phyloP scores from a whole-genome alignment of 2,329 filamentous ascomycete genomes.

The Fusarium caatingaense region DNA sequence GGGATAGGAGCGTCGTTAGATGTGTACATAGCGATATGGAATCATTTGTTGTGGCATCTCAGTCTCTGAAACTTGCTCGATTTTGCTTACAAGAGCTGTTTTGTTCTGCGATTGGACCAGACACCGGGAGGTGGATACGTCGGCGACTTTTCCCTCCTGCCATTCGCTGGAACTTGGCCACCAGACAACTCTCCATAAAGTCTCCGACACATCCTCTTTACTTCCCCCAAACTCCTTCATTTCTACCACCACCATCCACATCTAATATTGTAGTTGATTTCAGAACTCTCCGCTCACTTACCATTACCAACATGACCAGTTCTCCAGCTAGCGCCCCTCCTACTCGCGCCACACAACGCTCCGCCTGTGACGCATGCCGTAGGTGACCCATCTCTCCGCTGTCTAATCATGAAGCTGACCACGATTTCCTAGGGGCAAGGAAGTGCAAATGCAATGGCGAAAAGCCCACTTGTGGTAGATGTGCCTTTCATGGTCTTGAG shows the following conservation, averaged over 20 bases:
- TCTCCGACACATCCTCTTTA: not conserved
- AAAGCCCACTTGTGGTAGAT: not conserved
- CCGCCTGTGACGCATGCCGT: slow-evolving; percentile 10
- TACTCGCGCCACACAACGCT: not conserved
- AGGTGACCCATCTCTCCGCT: not conserved
- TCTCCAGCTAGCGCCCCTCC: rapidly evolving
- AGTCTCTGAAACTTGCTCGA: not conserved
- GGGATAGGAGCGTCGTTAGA: not conserved
- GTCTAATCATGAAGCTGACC: not conserved
- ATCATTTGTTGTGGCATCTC: too few species aligned
- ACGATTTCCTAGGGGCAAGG: not conserved
- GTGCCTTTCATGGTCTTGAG: rapidly evolving
- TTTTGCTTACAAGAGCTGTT: too few species aligned
- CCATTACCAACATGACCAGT: rapidly evolving
- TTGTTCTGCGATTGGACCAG: too few species aligned
- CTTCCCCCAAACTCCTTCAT: not conserved
- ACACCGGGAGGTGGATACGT: not conserved
- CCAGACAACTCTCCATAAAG: not conserved
- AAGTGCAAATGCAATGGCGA: slow-evolving; percentile 4
- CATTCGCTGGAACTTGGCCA: not conserved
- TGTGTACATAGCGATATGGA: rapidly evolving
- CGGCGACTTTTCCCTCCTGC: not conserved
- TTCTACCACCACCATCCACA: too few species aligned
- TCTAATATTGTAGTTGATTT: rapidly evolving
- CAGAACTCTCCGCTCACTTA: not conserved